Percentiles rank a stretch among this genome's conserved stretches.
Evolutionary conservation across 2,329 filamentous ascomycete species (phyloP).

Genomic region (Clarireedia monteithiana): DNA sequence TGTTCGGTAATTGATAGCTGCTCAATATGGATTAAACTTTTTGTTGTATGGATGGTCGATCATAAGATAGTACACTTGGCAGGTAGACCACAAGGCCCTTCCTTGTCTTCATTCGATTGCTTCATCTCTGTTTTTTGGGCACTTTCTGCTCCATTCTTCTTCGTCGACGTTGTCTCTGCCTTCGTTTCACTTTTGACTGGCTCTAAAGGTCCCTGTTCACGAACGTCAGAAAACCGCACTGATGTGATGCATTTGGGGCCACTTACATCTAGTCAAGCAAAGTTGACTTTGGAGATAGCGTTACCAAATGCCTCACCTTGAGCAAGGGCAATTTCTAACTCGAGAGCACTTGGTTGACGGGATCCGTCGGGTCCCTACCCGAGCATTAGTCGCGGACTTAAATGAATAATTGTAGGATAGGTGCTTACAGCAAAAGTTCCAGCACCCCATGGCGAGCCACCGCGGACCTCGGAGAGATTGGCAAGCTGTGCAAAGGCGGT

Average conservation of each 20-base stretch:
- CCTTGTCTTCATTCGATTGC: conserved; percentile 36
- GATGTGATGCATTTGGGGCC: neutral
- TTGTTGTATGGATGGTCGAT: neutral
- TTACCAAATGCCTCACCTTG: conserved; percentile 86
- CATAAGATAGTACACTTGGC: conserved; percentile 60
- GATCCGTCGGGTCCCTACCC: conserved; percentile 61
- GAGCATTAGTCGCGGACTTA: conserved; percentile 11
- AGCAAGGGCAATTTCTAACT: conserved; percentile 69
- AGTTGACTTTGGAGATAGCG: conserved; percentile 61
- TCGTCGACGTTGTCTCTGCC: conserved; percentile 21
- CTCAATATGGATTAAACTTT: neutral
- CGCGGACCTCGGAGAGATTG: conserved; percentile 72
- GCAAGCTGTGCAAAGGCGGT: conserved; percentile 63
- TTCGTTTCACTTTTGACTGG: conserved; percentile 11
- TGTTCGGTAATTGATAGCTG: neutral
- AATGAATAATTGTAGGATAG: neutral
- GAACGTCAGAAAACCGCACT: neutral
- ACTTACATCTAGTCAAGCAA: conserved; percentile 65
- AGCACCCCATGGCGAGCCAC: conserved; percentile 86
- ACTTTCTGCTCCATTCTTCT: conserved; percentile 17
- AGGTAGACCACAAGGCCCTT: conserved; percentile 72
- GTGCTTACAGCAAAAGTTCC: conserved; percentile 70
- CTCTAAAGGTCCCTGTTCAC: conserved; percentile 33
- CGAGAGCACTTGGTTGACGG: conserved; percentile 66
- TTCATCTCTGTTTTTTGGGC: conserved; percentile 15